Base-by-base conservation (phyloP, 139 green algal genomes). In the Protoeuglena noctilucae region DNA sequence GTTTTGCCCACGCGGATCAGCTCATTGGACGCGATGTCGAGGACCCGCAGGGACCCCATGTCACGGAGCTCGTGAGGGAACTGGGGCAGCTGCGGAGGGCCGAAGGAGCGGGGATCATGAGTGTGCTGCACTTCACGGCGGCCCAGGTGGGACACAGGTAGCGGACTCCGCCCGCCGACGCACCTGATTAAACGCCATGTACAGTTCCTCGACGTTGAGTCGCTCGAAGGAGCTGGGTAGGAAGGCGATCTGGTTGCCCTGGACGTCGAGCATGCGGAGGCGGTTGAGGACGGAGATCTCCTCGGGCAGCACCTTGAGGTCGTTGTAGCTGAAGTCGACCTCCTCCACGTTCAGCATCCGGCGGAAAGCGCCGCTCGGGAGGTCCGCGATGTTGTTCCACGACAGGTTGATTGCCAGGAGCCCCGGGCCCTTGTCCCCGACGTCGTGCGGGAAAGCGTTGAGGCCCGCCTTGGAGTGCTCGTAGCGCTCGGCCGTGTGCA, bases 41-140 rank as follows among this genome's bases (percentile, higher is more conserved):
- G 48, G n/a, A 53, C 48, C 5, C 25, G n/a, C 48, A 53, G 22
- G 16, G 4, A 31, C 4, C 25, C 25, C 48, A 53, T 53, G 48
- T 53, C 25, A 23, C 48, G 48, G n/a, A 53, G 48, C 48, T 53
- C 48, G 48, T 53, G 48, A 21, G 48, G 48, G 48, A 53, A 53
- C 48, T 53, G 48, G 5, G 5, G 14, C 22, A 53, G 24, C 48
- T n/a, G n/a, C n/a, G n/a, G n/a, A n/a, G n/a, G n/a, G n/a, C n/a
- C n/a, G n/a, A n/a, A n/a, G n/a, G n/a, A n/a, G n/a, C n/a, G n/a
- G n/a, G n/a, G n/a, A n/a, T n/a, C n/a, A n/a, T n/a, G n/a, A n/a
- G n/a, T n/a, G n/a, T n/a, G n/a, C n/a, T n/a, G n/a, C n/a, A n/a
- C n/a, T n/a, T n/a, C n/a, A n/a, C n/a, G n/a, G n/a, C n/a, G n/a